Percentiles rank a stretch among this genome's conserved stretches.
These are phyloP conservation scores for Zygosaccharomyces sapae DNA, from an alignment of 1,139 yeast genomes.

Conservation along the genomic window DNA sequence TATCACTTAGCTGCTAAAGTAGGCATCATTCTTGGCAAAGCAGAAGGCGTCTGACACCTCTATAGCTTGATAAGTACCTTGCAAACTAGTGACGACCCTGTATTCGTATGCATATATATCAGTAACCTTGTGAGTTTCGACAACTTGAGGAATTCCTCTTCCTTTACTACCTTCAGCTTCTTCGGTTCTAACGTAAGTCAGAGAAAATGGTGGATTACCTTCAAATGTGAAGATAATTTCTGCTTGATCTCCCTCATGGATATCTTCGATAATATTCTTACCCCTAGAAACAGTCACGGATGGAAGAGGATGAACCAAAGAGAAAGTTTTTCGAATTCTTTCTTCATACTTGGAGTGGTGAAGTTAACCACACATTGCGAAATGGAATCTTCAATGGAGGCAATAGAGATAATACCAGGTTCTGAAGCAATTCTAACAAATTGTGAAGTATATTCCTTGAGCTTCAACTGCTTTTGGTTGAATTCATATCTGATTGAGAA, in stretches of 20 bases:
- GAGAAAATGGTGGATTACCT: constrained; percentile 67
- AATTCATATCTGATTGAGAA: constrained; percentile 71
- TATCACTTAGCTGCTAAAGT: constrained; percentile 22
- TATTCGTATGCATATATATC: constrained; percentile 67
- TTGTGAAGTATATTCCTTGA: constrained; percentile 51
- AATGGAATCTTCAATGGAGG: constrained; percentile 70
- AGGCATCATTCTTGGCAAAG: constrained; percentile 42
- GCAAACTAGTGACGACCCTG: constrained; percentile 70
- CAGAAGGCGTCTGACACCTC: constrained; percentile 82
- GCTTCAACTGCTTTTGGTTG: constrained; percentile 56
- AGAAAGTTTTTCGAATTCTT: constrained; percentile 43
- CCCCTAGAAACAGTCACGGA: constrained; percentile 90
- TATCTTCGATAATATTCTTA: constrained; percentile 66
- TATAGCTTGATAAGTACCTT: constrained; percentile 91
- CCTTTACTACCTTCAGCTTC: constrained; percentile 37
- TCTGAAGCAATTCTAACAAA: constrained; percentile 73
- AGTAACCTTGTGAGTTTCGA: constrained; percentile 71
- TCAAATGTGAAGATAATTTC: constrained; percentile 63
- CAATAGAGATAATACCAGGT: constrained; percentile 70
- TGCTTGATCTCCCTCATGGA: constrained; percentile 86
- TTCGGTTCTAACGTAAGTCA: constrained; percentile 53
- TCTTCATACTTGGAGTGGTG: constrained; percentile 39
- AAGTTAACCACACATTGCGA: constrained; percentile 68
- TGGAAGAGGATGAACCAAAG: constrained; percentile 76
- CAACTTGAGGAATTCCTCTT: constrained; percentile 45